A percentile compares a stretch with the other conserved stretches of the same genome.
These are phyloP conservation scores for Eucalyptus curtisii DNA, from an alignment of 345 rosid genomes.

Conservation along the genomic window DNA sequence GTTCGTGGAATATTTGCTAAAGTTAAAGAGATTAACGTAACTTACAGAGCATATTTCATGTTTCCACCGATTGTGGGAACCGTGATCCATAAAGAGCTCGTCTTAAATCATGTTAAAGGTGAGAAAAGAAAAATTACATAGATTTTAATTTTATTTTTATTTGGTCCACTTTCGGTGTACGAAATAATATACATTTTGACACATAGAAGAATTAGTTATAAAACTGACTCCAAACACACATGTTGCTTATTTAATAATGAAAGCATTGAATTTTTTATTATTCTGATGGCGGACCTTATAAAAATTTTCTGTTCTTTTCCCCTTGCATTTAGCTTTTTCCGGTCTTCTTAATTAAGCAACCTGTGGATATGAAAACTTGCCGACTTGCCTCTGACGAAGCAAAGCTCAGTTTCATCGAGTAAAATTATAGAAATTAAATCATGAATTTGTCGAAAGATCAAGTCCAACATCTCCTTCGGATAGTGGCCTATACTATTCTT, in stretches of 20 bases:
- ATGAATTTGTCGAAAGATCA: neutral
- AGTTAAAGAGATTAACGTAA: neutral
- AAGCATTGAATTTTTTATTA: neutral
- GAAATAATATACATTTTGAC: neutral
- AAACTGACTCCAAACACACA: neutral
- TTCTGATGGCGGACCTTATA: neutral
- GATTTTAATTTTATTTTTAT: neutral
- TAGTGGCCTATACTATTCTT: neutral
- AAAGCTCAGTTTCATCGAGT: neutral
- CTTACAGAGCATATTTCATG: neutral
- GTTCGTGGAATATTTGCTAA: neutral
- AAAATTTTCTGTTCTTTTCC: rapidly evolving
- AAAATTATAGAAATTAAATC: neutral
- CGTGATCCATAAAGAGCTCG: neutral
- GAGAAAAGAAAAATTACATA: neutral
- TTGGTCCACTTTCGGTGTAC: neutral
- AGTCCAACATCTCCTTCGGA: neutral
- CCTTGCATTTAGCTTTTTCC: neutral
- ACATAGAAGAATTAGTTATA: neutral
- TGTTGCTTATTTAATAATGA: neutral
- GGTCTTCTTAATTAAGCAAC: neutral
- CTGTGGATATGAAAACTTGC: neutral
- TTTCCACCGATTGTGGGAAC: neutral
- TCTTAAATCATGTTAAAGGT: neutral
- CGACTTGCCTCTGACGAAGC: neutral